Base-by-base conservation (phyloP, 129 eudicot genomes). In the Logfia minima region DNA sequence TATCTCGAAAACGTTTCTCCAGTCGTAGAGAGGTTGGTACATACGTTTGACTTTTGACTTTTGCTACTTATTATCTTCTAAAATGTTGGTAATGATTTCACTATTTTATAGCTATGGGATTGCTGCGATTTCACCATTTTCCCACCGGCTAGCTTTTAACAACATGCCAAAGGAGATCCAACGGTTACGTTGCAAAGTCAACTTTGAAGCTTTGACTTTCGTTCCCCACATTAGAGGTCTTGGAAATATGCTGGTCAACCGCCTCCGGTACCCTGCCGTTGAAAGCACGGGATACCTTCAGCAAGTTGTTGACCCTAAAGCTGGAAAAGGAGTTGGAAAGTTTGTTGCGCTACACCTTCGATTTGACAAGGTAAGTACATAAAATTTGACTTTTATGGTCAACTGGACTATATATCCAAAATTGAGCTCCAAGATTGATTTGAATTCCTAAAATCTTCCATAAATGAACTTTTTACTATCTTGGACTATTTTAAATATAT, bases 111-210 rank as follows among this genome's bases (percentile, higher is more conserved):
- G 97, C 81, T 94, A 91, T 28, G 99, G 99, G 29, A 86, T 94
- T 58, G 97, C 99, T 79, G 97, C 99, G 52, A 87, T 94, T 66
- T 86, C 99, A 35, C 99, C 99, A 22, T 94, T 94, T 79, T 91
- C 99, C 24, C 99, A 94, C 41, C 97, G 99, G 52, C 84, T 94
- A 71, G 94, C 97, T 69, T 94, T 94, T 67, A 90, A 94, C 87
- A 90, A 89, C 83, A 86, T 94, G 96, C 93, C 97, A 3, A 60
- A 24, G 66, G 89, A 91, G 62, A 84, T 94, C 82, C 99, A 94
- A 77, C 85, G 92, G 21, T 77, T 94, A 43, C 80, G 99, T 3
- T 91, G 99, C 84, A 94, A 94, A 79, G 99, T 89, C 82, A 94
- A 94, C 85, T 94, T 91, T 82, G 80, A 86, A 80, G 96, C 99